Percentiles rank a stretch among this genome's conserved stretches.
Evolutionary conservation across 75 land plant genomes (phyloP).

Genomic region (Cunninghamia lanceolata): DNA sequence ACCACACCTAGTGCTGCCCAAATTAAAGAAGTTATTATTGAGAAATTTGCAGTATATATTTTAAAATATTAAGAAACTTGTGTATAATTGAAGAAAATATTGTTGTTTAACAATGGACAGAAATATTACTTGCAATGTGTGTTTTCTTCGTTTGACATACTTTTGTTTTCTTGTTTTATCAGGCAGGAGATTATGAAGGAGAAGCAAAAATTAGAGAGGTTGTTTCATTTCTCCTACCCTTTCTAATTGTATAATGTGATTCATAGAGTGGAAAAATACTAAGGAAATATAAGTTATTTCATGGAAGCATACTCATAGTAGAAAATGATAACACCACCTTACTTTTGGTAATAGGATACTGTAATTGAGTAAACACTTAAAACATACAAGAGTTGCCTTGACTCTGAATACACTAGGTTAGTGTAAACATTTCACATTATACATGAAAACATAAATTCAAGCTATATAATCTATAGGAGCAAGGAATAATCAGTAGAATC

Average conservation of each 20-base stretch:
- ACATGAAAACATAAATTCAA: neutral
- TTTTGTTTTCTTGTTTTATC: neutral
- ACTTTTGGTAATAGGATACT: neutral
- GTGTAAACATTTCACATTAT: neutral
- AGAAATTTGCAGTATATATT: neutral
- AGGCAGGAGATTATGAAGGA: neutral
- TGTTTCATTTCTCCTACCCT: neutral
- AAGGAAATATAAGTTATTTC: neutral
- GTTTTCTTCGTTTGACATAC: neutral
- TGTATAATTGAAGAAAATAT: neutral
- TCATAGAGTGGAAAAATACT: neutral
- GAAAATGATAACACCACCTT: neutral
- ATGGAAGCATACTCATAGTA: neutral
- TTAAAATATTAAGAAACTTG: neutral
- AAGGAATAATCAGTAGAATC: neutral
- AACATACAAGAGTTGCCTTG: neutral
- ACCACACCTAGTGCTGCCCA: too few species aligned
- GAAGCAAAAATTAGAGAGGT: neutral
- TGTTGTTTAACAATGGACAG: neutral
- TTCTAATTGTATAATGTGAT: neutral
- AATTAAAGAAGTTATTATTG: neutral
- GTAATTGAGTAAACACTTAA: neutral
- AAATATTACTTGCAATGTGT: neutral
- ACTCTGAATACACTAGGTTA: neutral
- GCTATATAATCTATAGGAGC: neutral